A percentile compares a stretch with the other conserved stretches of the same genome.
These are phyloP conservation scores for Ogataea allantospora DNA, from an alignment of 805 yeast species.

Conservation along the genomic window DNA sequence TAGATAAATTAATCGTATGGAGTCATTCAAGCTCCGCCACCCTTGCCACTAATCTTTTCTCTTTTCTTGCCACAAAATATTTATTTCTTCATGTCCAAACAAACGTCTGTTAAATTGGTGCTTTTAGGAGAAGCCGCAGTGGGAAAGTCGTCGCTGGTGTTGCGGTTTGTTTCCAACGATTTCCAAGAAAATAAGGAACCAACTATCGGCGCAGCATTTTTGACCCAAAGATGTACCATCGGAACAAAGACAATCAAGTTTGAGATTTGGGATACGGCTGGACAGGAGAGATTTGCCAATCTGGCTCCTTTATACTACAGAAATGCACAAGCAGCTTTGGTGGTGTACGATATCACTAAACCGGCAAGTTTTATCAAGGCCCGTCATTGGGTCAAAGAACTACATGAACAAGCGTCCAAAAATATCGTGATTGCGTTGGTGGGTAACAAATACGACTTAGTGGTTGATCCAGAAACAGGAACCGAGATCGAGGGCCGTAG, in stretches of 20 bases:
- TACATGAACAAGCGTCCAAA: conserved; percentile 92
- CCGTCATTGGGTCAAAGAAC: conserved; percentile 96
- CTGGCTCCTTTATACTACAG: conserved; percentile 97
- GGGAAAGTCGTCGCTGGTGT: conserved; percentile 89
- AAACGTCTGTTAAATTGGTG: conserved; percentile 80
- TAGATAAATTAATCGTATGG: too few species aligned
- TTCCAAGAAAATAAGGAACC: conserved; percentile 98
- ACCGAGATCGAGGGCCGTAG: conserved; percentile 54
- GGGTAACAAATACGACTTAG: conserved; percentile 87
- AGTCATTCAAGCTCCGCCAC: conserved; percentile 7
- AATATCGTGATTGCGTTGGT: conserved; percentile 90
- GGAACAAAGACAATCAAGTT: conserved; percentile 85
- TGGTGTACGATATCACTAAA: conserved; percentile 92
- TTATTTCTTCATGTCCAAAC: conserved; percentile 11
- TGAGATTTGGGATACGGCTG: conserved; percentile 97
- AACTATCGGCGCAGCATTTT: conserved; percentile 96
- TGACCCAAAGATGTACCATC: conserved; percentile 89
- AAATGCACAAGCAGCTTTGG: conserved; percentile 95
- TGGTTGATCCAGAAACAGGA: conserved; percentile 48
- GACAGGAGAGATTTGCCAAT: conserved; percentile 95
- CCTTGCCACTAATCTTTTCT: conserved; percentile 8
- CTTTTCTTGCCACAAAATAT: conserved; percentile 7
- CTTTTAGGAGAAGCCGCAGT: conserved; percentile 97
- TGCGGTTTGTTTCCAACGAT: conserved; percentile 90
- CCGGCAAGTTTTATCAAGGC: conserved; percentile 95